Base-by-base conservation (phyloP, 2,329 filamentous ascomycete species). In the Balansia obtecta region DNA sequence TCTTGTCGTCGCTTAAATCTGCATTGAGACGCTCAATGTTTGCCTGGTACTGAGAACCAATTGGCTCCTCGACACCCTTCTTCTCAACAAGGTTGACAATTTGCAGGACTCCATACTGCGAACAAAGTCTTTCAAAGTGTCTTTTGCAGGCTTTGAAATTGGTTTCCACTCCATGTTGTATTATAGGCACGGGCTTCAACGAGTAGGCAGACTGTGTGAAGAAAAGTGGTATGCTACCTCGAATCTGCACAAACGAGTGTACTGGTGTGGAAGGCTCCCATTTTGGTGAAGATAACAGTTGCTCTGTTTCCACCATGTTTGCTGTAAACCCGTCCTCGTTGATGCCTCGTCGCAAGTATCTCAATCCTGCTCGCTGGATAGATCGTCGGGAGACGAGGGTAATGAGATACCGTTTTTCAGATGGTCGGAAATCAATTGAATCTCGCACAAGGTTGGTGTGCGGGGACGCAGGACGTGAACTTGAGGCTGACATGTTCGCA, bases 121-220 rank as follows among this genome's bases (percentile, higher is more conserved):
- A 72, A 12, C 71, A 71, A 8, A 97, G 65, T 22, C 78, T 76
- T 9, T 80, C 73, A 59, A 97, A 94, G 64, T 98, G 93, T 55
- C 77, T 81, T 52, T 77, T 81, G 62, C 93, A 86, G 0, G 91
- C 91, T 44, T 74, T 69, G 50, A 83, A 83, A 57, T 97, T 98
- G 12, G 82, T 82, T 44, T 87, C 81, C 3, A 78, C 71, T 0
- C 88, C 94, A 57, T 95, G 89, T 63, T 89, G 86, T 37, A 94
- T 71, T 13, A 86, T 77, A 0, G 91, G 89, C 11, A 86, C 76
- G 0, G 93, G 93, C 62, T 95, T 96, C 57, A 97, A 80, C 10
- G 88, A 89, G 65, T 95, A 97, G 0, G 91, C 90, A 0, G 86
- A 88, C 61, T 98, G 93, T 0, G 90, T 94, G 63, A 96, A 98